Conservation (phyloP, 495 filamentous ascomycete species). For the Evernia prunastri region DNA sequence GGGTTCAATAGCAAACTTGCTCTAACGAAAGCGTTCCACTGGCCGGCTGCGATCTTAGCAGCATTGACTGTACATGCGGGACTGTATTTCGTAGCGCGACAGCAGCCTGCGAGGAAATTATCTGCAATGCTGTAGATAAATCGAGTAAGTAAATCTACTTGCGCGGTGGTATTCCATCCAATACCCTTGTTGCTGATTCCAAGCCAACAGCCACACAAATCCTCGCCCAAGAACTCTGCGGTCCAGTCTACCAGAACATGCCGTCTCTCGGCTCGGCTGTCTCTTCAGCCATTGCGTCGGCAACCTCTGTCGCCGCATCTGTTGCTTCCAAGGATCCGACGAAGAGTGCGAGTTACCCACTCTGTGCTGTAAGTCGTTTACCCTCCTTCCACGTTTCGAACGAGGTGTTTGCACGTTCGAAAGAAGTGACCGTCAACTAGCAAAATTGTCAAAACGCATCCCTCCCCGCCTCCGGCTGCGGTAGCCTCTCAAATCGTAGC, state of each 20-base stretch:
- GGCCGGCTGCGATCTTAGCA: background rate
- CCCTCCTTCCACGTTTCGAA: too few species aligned
- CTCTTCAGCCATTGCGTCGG: background rate
- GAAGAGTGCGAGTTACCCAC: background rate
- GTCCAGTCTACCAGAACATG: constrained; percentile 1
- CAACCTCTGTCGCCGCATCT: background rate
- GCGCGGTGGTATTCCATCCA: background rate
- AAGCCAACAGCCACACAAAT: background rate
- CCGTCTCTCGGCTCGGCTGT: background rate
- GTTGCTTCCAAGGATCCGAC: background rate
- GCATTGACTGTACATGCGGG: constrained; percentile 8
- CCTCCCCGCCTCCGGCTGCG: background rate
- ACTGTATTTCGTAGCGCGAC: background rate
- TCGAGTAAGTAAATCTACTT: background rate
- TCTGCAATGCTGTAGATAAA: background rate
- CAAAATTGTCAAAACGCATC: background rate
- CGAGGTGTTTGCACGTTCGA: too few species aligned
- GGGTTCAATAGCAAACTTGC: background rate
- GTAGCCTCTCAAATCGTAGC: background rate
- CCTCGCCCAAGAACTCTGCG: constrained; percentile 12
- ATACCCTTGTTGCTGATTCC: background rate
- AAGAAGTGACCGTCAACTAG: background rate
- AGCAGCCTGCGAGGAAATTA: constrained; percentile 6
- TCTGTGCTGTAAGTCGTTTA: background rate
- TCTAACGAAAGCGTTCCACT: background rate